phyloP scores from a whole-genome alignment of 257 asterid species.

The Ajuga chamaepitys region DNA sequence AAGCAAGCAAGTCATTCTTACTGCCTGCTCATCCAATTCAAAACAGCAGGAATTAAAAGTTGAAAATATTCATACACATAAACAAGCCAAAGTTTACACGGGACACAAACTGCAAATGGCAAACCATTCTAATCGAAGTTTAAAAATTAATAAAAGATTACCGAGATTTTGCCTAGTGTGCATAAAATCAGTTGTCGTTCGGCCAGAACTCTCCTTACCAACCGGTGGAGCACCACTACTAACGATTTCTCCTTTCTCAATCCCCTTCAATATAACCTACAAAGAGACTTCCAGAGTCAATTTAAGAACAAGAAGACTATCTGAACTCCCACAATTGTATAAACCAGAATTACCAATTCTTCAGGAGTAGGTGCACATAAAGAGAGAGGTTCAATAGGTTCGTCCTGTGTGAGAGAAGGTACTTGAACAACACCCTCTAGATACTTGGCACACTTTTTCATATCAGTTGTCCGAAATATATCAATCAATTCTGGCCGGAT shows the following conservation, averaged over 20 bases:
- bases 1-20: too few relatives aligned
- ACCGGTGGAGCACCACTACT: conserved; percentile 86
- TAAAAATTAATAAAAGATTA: conserved; percentile 21
- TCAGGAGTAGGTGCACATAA: conserved; percentile 59
- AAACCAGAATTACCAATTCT: conserved; percentile 58
- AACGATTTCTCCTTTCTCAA: conserved; percentile 74
- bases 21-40: too few relatives aligned
- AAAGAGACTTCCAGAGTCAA: conserved; percentile 7
- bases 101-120: background rate
- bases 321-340: background rate
- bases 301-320: background rate
- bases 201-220: conserved; percentile 66
- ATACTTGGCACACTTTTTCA: conserved; percentile 32
- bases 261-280: conserved; percentile 77
- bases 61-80: too few relatives aligned
- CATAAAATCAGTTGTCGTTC: conserved; percentile 51
- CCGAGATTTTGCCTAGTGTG: conserved; percentile 67
- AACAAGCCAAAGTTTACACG: too few relatives aligned
- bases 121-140: background rate
- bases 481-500: conserved; percentile 66
- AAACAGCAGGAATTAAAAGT: too few relatives aligned
- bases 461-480: conserved; percentile 54
- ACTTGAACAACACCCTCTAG: conserved; percentile 43
- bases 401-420: conserved; percentile 77
- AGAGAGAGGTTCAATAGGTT: conserved; percentile 67